Base-by-base conservation (phyloP, 164 flowering plant species). In the Stephania japonica region DNA sequence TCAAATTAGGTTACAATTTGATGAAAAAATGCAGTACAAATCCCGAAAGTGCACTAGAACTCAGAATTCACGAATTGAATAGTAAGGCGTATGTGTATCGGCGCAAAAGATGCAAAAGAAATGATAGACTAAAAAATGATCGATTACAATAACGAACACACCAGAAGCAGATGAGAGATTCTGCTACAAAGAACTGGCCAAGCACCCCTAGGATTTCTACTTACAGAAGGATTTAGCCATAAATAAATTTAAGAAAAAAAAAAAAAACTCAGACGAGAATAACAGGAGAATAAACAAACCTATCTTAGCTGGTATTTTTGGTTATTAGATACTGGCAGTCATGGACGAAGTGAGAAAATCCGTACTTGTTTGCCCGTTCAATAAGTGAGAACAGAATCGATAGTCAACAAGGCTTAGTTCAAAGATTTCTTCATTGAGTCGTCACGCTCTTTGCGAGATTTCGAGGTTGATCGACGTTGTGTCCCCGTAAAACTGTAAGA, bases 361-460 rank as follows among this genome's bases (percentile, higher is more conserved):
- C 27, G 26, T 32, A 65, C 14, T 21, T 44, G 38, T 44, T 44
- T 44, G 12, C 7, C 50, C 14, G 50, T 9, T 44, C 38, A 32
- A 32, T 32, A 2, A 32, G 38, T 32, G 38, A 32, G 50, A 44
- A 44, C 50, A 44, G 50, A 2, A 13, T 9, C 16, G 53, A 47
- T 9, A 47, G 16, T 11, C 53, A 47, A 32, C 25, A 69, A 19
- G 32, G 13, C 27, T 24, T 68, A 25, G 7, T 24, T 42, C 4
- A 47, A 47, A 32, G 10, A 21, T 23, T 47, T 70, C 59, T 67
- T 85, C 80, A 93, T 79, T 91, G 84, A 8, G 97, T 92, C 21
- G 99, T 94, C 68, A 92, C 99, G 74, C 97, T 92, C 84, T 94
- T 94, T 16, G 99, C 99, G 67, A 94, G 94, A 79, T 94, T 94